Conservation (phyloP, 2,329 filamentous ascomycete genomes). For the Cladobotryum protrusum region DNA sequence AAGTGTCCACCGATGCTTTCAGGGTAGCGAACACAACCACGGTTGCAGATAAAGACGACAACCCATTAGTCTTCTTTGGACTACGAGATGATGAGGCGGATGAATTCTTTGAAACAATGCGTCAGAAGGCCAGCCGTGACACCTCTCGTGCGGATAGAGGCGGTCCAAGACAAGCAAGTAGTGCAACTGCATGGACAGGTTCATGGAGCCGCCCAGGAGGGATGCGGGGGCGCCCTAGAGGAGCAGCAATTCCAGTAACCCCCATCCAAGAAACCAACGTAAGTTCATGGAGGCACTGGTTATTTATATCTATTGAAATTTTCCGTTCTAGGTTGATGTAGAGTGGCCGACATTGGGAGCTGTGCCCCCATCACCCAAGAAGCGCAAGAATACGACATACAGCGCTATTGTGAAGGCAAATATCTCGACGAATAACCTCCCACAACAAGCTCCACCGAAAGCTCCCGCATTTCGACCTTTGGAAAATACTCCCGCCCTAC, state of each 20-base stretch:
- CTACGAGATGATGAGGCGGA: conserved; percentile 9
- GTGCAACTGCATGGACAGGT: background rate
- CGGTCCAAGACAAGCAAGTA: background rate
- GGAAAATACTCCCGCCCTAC: background rate
- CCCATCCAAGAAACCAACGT: background rate
- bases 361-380: conserved; percentile 1
- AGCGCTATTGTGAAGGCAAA: background rate
- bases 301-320: background rate
- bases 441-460: background rate
- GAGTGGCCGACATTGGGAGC: conserved; percentile 1
- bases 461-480: background rate
- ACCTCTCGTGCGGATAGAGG: background rate
- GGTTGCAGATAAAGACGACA: background rate
- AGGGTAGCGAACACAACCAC: background rate
- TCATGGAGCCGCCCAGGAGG: background rate
- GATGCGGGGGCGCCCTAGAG: background rate
- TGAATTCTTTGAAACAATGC: conserved; percentile 17
- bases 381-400: background rate
- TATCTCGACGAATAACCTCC: background rate
- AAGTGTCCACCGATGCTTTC: too few species aligned
- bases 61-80: conserved; percentile 9
- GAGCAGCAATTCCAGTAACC: background rate
- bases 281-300: background rate
- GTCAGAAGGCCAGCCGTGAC: conserved; percentile 14
- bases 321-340: background rate